A percentile compares a stretch with the other conserved stretches of the same genome.
Conservation (phyloP, 176 grass and related monocot species). For the Zizania latifolia region DNA sequence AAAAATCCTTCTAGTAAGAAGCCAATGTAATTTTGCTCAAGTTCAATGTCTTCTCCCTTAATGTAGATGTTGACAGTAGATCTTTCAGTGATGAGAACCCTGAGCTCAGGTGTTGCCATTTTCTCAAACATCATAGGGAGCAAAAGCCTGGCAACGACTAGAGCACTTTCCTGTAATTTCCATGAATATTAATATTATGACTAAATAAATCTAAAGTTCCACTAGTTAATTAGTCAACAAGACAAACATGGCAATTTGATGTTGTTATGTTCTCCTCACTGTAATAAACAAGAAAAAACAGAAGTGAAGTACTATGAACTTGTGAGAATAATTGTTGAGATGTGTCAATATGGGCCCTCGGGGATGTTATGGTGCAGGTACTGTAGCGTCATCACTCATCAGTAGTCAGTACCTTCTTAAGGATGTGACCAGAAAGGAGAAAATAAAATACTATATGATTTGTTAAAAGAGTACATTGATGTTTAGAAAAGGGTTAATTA, state of each 20-base stretch:
- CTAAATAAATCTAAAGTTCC: background rate
- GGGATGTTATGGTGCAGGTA: background rate
- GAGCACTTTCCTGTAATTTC: slow-evolving; percentile 66
- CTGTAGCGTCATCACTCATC: no score
- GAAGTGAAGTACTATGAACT: background rate
- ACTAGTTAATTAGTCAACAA: background rate
- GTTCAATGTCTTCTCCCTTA: slow-evolving; percentile 68
- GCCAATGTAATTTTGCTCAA: slow-evolving; percentile 46
- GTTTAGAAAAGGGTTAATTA: no score
- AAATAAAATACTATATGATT: no score
- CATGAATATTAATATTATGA: background rate
- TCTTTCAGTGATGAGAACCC: slow-evolving; percentile 64
- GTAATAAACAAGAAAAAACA: background rate
- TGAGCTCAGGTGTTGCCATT: slow-evolving; percentile 81
- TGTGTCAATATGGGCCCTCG: background rate
- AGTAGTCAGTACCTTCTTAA: no score
- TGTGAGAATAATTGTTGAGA: background rate
- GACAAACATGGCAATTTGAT: background rate
- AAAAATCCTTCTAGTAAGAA: slow-evolving; percentile 94
- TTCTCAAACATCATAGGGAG: slow-evolving; percentile 90
- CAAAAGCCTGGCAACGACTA: slow-evolving; percentile 62
- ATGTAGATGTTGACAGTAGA: slow-evolving; percentile 60
- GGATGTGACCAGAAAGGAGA: no score
- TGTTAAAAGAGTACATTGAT: no score
- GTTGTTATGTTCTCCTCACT: background rate